Evolutionary conservation across 2,329 filamentous ascomycete species (phyloP), one percentile per base, ranked within the genome.

Genomic region (Chaetomiaceae sp.): DNA sequence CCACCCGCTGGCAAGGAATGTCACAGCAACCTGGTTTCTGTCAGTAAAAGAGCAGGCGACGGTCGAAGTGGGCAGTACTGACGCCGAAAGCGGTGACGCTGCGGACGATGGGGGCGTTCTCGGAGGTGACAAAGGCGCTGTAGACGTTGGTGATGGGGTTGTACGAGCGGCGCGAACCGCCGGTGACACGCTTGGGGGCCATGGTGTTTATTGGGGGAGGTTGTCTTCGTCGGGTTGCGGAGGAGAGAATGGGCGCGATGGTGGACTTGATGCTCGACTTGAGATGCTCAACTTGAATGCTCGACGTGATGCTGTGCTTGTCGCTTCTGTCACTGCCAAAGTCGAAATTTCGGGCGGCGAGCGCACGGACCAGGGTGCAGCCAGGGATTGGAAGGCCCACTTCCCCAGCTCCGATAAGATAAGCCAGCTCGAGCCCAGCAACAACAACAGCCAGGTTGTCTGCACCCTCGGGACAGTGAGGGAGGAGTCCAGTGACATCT

Each of bases 31-130:
- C 78, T 82, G 52, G 39, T n/a, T 0, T 35, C 17, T 30, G 38
- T 55, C 44, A 35, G 54, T 49, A 19, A 48, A 33, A 12, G 5
- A 5, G 33, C 7, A 21, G 6, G 13, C 8, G 43, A 27, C 17
- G 25, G 19, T 8, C 17, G 10, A 17, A 20, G 2, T 17, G 13
- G n/a, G 23, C 13, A n/a, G n/a, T 10, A 71, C 77, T 62, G 70
- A 82, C 79, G 42, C 76, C 77, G 63, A 83, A 84, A 54, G 81
- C 68, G 42, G 77, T 68, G 57, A 86, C 66, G 61, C 81, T 85
- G 62, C 77, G 75, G 54, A 85, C 80, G 50, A 85, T 76, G 53
- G 78, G 74, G 31, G 79, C 73, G 66, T 86, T 85, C 64, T 86
- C 82, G 30, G 81, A 68, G 46, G 76, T 74, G 41, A 79, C 83